A percentile compares a stretch with the other conserved stretches of the same genome.
These are phyloP conservation scores for Dioscorea cayenensis DNA, from an alignment of 116 monocot species.

Conservation along the genomic window DNA sequence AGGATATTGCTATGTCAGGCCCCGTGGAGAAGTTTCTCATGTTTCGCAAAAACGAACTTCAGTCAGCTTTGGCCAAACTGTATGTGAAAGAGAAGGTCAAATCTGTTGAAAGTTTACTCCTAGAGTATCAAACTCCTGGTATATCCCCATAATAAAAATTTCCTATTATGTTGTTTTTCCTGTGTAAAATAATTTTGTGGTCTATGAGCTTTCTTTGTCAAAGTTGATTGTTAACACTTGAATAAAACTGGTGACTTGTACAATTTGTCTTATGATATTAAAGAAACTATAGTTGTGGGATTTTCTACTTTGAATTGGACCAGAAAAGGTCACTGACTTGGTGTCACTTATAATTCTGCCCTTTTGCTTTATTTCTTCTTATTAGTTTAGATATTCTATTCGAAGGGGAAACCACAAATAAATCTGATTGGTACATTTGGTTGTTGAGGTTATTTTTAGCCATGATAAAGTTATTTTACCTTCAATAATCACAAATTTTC, in stretches of 20 bases:
- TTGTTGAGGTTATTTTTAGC: too few species aligned
- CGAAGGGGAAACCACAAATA: not conserved
- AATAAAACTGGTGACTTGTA: not conserved
- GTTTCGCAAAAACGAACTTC: conserved; percentile 49
- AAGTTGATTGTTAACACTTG: not conserved
- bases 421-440: too few species aligned
- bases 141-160: conserved; percentile 7
- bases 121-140: conserved; percentile 35
- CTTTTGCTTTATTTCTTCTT: not conserved
- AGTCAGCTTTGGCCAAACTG: conserved; percentile 43
- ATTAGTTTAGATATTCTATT: not conserved
- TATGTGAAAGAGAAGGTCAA: conserved; percentile 41
- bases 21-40: conserved; percentile 60
- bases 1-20: conserved; percentile 49
- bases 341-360: too few species aligned
- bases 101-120: conserved; percentile 46
- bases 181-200: not conserved
- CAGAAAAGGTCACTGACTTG: not conserved
- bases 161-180: conserved; percentile 1
- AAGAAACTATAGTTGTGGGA: not conserved
- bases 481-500: not conserved
- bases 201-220: not conserved
- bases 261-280: too few species aligned
- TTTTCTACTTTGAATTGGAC: not conserved
- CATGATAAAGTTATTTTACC: not conserved